phyloP scores from a whole-genome alignment of 148 eudicot species.

The Nepenthes mirabilis region DNA sequence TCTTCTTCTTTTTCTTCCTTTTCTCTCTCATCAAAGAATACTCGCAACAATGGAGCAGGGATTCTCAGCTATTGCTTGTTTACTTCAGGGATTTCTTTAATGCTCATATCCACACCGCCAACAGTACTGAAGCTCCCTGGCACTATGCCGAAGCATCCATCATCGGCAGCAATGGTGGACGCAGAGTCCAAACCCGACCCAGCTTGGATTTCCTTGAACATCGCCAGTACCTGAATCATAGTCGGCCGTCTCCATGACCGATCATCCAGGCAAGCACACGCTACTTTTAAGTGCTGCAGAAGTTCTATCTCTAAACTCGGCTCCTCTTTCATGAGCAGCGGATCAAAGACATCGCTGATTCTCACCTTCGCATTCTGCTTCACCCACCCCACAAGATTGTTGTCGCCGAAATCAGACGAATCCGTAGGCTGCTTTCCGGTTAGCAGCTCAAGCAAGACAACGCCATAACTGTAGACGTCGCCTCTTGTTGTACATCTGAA shows the following conservation, averaged over 20 bases:
- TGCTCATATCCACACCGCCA: slow-evolving; percentile 41
- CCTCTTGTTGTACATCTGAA: slow-evolving; percentile 69
- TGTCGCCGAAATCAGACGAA: slow-evolving; percentile 80
- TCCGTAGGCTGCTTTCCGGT: slow-evolving; percentile 73
- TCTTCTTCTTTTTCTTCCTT: not conserved
- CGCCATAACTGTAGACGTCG: slow-evolving; percentile 87
- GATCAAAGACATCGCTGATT: slow-evolving; percentile 67
- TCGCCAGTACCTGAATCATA: slow-evolving; percentile 97
- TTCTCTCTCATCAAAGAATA: slow-evolving; percentile 1
- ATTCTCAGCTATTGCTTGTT: not conserved
- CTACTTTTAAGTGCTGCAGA: slow-evolving; percentile 57
- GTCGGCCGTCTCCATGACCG: slow-evolving; percentile 69
- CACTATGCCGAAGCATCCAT: slow-evolving; percentile 24
- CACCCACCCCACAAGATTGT: slow-evolving; percentile 89
- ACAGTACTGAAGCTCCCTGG: slow-evolving; percentile 35
- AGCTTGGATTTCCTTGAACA: slow-evolving; percentile 84
- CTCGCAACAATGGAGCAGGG: not conserved
- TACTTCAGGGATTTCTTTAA: slow-evolving; percentile 33
- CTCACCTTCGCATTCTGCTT: slow-evolving; percentile 45
- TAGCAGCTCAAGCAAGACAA: slow-evolving; percentile 66
- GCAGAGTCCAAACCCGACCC: slow-evolving; percentile 63
- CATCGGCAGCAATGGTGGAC: slow-evolving; percentile 42
- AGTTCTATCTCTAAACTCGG: slow-evolving; percentile 60
- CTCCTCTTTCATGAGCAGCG: slow-evolving; percentile 50
- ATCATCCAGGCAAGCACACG: slow-evolving; percentile 79